Percentiles rank a stretch among this genome's conserved stretches.
Conservation (phyloP, 1,284 basidiomycete genomes). For the Malassezia brasiliensis region DNA sequence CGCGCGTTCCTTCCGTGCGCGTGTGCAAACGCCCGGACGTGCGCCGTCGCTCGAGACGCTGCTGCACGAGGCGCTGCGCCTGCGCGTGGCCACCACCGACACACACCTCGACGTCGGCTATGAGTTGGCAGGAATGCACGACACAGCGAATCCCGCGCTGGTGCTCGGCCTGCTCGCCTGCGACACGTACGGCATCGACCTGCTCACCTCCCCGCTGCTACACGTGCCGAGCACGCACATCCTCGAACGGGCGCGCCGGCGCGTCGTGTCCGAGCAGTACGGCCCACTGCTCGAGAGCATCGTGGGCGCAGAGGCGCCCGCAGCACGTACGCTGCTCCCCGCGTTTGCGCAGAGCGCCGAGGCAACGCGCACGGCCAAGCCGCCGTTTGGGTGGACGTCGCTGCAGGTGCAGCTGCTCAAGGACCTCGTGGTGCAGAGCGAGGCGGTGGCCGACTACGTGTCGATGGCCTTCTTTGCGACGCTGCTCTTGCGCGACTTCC, state of each 20-base stretch:
- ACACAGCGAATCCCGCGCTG: slow-evolving; percentile 22
- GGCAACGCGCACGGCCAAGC: slow-evolving; percentile 14
- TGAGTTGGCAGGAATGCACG: not conserved
- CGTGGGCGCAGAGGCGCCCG: not conserved
- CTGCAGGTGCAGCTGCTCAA: slow-evolving; percentile 80
- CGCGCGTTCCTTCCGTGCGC: slow-evolving; percentile 15
- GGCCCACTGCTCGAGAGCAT: not conserved
- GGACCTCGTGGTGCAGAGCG: slow-evolving; percentile 79
- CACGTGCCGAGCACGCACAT: slow-evolving; percentile 33
- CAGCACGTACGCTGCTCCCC: slow-evolving; percentile 3
- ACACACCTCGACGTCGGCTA: not conserved
- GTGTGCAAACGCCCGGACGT: not conserved
- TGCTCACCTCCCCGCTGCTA: slow-evolving; percentile 29
- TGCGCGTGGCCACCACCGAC: not conserved
- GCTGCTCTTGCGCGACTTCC: slow-evolving; percentile 28
- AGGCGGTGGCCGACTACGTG: slow-evolving; percentile 71
- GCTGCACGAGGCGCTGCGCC: slow-evolving; percentile 1
- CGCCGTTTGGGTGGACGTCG: slow-evolving; percentile 75
- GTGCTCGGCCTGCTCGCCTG: slow-evolving; percentile 40
- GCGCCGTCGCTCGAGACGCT: not conserved
- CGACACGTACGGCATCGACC: slow-evolving; percentile 42
- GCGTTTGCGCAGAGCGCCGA: slow-evolving; percentile 3
- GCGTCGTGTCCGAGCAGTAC: slow-evolving; percentile 19
- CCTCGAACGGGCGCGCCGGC: slow-evolving; percentile 25
- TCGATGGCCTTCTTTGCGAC: slow-evolving; percentile 25